phyloP scores from a whole-genome alignment of 306 rosid genomes.

The Mimosa bimucronata region DNA sequence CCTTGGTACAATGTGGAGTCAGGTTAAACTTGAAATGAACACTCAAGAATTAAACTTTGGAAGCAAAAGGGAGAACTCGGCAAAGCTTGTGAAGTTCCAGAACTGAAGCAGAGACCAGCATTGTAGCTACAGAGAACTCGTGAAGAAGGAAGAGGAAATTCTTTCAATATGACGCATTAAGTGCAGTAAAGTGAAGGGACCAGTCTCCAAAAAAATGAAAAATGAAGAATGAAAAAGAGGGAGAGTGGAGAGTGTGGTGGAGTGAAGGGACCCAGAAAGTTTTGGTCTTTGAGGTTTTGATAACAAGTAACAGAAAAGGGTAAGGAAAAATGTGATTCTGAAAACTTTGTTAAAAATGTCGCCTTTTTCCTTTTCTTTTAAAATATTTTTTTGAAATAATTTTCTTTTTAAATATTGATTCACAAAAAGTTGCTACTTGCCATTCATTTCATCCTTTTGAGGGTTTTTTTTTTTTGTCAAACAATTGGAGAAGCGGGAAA shows the following conservation, averaged over 20 bases:
- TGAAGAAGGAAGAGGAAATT: slow-evolving; percentile 37
- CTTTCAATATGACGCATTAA: slow-evolving; percentile 51
- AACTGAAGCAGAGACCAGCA: slow-evolving; percentile 30
- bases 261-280: slow-evolving; percentile 57
- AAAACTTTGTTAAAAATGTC: not conserved
- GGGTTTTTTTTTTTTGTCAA: slow-evolving; percentile 22
- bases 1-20: too few relatives aligned
- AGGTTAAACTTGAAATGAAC: too few relatives aligned
- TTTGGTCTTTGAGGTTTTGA: slow-evolving; percentile 41
- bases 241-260: not conserved
- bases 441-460: slow-evolving; percentile 41
- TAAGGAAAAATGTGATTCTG: slow-evolving; percentile 33
- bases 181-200: slow-evolving; percentile 73
- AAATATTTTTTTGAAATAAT: too few relatives aligned
- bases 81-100: too few relatives aligned
- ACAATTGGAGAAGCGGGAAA: slow-evolving; percentile 53
- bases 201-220: slow-evolving; percentile 5
- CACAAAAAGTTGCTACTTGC: slow-evolving; percentile 15
- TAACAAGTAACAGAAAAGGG: slow-evolving; percentile 7
- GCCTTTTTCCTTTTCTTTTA: not conserved
- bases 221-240: too few relatives aligned
- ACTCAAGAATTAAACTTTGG: too few relatives aligned
- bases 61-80: too few relatives aligned
- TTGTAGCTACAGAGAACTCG: slow-evolving; percentile 49
- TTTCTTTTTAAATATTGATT: too few relatives aligned